Percentiles rank a stretch among this genome's conserved stretches.
Evolutionary conservation across 208 protist species (phyloP).

Genomic region (Crithidia expoeki): DNA sequence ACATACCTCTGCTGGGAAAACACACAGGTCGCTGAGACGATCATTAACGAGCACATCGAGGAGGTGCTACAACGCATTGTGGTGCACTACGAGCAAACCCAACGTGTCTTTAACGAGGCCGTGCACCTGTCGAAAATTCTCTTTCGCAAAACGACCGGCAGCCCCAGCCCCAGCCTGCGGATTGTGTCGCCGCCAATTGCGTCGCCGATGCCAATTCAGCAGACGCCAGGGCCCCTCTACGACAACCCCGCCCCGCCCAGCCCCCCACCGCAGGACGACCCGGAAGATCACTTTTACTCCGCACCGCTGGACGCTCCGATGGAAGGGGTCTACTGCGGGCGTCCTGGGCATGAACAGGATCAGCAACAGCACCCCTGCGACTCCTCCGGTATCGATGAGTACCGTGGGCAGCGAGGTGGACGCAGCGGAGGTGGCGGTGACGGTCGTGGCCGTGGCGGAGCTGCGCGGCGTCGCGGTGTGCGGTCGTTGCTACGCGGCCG

Average conservation of each 20-base stretch:
- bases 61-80: constrained; percentile 80
- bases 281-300: constrained; percentile 41
- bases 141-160: constrained; percentile 81
- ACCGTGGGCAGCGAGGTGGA: constrained; percentile 11
- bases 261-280: constrained; percentile 45
- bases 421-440: constrained; percentile 5
- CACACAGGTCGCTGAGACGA: constrained; percentile 81
- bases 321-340: constrained; percentile 12
- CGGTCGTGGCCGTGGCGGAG: constrained; percentile 22
- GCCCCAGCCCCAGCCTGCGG: constrained; percentile 57
- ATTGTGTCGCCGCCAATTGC: constrained; percentile 76
- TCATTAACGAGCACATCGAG: constrained; percentile 80
- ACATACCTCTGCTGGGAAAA: constrained; percentile 94
- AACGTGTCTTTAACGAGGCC: constrained; percentile 84
- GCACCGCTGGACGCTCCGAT: constrained; percentile 19
- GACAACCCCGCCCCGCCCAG: constrained; percentile 55
- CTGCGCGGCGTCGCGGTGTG: constrained; percentile 33
- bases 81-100: constrained; percentile 61
- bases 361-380: constrained; percentile 11
- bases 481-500: constrained; percentile 9
- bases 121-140: constrained; percentile 91
- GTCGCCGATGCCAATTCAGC: constrained; percentile 77
- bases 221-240: constrained; percentile 46
- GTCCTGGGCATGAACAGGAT: background rate
- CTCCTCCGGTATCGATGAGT: constrained; percentile 7